Percentiles rank a stretch among this genome's conserved stretches.
phyloP scores from a whole-genome alignment of 768 basidiomycete genomes.

The Hysterangium stoloniferum region DNA sequence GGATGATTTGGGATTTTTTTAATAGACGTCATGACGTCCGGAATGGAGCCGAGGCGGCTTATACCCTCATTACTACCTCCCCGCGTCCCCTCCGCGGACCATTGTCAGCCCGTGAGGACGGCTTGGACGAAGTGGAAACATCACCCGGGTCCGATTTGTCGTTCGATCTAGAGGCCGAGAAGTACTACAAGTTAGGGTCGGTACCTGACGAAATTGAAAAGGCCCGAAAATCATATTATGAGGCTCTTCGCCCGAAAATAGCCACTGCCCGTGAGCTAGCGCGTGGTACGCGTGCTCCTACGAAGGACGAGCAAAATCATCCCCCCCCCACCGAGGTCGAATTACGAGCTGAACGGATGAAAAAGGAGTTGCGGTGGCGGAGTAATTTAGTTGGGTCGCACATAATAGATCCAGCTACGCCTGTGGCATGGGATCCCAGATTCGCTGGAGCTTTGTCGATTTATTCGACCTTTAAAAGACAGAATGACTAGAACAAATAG shows the following conservation, averaged over 20 bases:
- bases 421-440: constrained; percentile 71
- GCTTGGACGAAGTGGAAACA: constrained; percentile 5
- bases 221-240: constrained; percentile 70
- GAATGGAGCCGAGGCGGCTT: constrained; percentile 75
- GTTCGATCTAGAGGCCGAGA: constrained; percentile 62
- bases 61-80: constrained; percentile 54
- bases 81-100: constrained; percentile 52
- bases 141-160: constrained; percentile 51
- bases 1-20: constrained; percentile 91
- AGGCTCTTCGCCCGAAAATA: constrained; percentile 56
- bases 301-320: constrained; percentile 68
- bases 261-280: constrained; percentile 68
- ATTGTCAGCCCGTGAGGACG: constrained; percentile 14
- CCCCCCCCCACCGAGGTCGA: constrained; percentile 87
- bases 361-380: constrained; percentile 85
- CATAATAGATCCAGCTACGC: constrained; percentile 54
- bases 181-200: constrained; percentile 55
- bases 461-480: constrained; percentile 33
- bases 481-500: constrained; percentile 1
- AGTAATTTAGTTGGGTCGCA: constrained; percentile 74
- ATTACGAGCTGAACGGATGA: constrained; percentile 76
- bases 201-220: constrained; percentile 54
- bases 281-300: constrained; percentile 70
- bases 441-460: constrained; percentile 54
- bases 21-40: constrained; percentile 78